Base-by-base conservation (phyloP, 306 rosid genomes). In the Potentilla sterilis region DNA sequence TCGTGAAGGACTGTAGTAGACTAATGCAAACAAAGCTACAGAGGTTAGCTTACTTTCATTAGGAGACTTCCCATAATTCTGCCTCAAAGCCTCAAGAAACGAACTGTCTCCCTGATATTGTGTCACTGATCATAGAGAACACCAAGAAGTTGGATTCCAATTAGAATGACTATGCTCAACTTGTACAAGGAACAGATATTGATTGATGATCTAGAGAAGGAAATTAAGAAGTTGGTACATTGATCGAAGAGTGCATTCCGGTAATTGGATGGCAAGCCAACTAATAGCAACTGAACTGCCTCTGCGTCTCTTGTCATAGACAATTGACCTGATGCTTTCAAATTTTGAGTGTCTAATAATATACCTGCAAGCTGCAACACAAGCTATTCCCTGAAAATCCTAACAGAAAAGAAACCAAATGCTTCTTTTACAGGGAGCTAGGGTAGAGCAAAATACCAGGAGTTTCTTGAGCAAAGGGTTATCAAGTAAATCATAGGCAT, bases 301-400 rank as follows among this genome's bases (percentile, higher is more conserved):
- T 94, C 97, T 37, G 96, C 86, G 74, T 94, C 98, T 85, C 98
- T 94, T 65, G 97, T 88, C 96, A 85, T 85, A 2, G 89, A 83
- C 63, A 78, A 43, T 64, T 88, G 82, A 64, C 85, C 58, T 18
- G 84, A 88, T 8, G 85, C 77, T 47, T 85, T 87, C 40, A 94
- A 76, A 80, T 94, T 90, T 78, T 82, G 88, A 13, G 97, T 89
- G 89, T 91, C 98, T 75, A 91, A 77, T 65, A 93, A 86, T 72
- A 93, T 89, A 79, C 90, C 98, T 72, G 96, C 92, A 64, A 91
- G 92, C 98, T 94, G 84, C 78, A 79, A 74, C 41, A 72, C 34
- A 34, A 67, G 78, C 76, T 54, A 69, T 35, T 22, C 75, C 42
- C 38, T 77, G 40, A 82, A 75, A 76, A 58, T 47, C 28, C 70